Evolutionary conservation across 1,139 yeast genomes (phyloP), one percentile per base, ranked within the genome.

Genomic region (Suhomyces yuchorum): DNA sequence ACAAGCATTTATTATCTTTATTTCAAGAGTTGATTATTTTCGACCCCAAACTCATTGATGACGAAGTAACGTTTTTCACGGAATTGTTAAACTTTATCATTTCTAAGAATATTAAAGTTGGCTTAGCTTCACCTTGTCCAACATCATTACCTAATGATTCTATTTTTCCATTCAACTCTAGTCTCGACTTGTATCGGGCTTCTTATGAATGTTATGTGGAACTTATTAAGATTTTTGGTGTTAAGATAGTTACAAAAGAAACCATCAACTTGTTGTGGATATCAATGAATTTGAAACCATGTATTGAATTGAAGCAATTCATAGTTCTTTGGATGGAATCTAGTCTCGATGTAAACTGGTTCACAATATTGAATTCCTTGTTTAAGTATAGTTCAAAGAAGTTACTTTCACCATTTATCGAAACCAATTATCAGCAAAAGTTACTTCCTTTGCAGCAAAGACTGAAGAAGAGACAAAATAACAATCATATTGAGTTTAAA

Each of bases 371-470:
- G 49, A 71, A 64, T 44, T 66, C 76, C 0, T 59, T 76, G 37
- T 73, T 70, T 56, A 70, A 66, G 48, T 58, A 68, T 36, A 70
- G 77, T 23, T 64, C 74, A 12, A 71, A 67, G 53, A 72, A 69
- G 50, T 59, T 76, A 42, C 62, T 66, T n/a, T 71, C 72, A 2
- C 69, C 73, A 3, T 75, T 69, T 44, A 60, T 74, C 26, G 78
- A 74, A 42, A 49, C 61, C 1, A 70, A 74, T 44, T 75, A 63
- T 50, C 77, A 64, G 51, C 77, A 71, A 43, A 75, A 75, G 52
- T 58, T 76, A 23, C 60, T 75, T 40, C 80, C 80, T 3, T 65
- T 75, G 45, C 68, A 63, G 56, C 80, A 75, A 53, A 62, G 80
- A 54, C 74, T 69, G 49, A 75, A 75, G 28, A 39, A 60, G 73